phyloP scores from a whole-genome alignment of 352 stramenopile genomes.

The Phytopythium boreale region DNA sequence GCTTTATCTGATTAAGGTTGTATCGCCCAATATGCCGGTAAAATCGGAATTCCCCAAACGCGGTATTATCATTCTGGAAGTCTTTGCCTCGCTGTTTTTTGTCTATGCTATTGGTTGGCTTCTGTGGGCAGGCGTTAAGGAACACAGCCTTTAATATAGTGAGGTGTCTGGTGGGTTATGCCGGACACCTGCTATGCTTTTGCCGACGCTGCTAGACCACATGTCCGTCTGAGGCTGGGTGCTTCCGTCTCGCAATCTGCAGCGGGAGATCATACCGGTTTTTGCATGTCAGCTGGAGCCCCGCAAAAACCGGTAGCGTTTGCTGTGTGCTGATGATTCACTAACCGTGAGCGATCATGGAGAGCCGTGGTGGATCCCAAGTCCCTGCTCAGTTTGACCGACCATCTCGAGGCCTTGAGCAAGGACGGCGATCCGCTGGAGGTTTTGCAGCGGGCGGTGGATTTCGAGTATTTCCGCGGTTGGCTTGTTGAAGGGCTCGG shows the following conservation, averaged over 20 bases:
- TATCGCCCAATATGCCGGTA: conserved; percentile 7
- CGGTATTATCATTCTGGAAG: conserved; percentile 8
- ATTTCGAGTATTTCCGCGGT: conserved; percentile 8
- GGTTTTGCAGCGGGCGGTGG: conserved; percentile 6
- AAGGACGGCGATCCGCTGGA: conserved; percentile 7
- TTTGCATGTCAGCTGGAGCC: conserved; percentile 7
- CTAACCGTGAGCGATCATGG: conserved; percentile 7
- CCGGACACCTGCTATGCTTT: conserved; percentile 7
- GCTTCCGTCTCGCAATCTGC: conserved; percentile 7
- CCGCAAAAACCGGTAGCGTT: conserved; percentile 7
- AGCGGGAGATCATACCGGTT: conserved; percentile 7
- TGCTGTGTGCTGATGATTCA: conserved; percentile 8
- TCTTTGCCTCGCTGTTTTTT: conserved; percentile 8
- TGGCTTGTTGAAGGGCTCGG: conserved; percentile 7
- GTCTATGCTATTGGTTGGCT: conserved; percentile 8
- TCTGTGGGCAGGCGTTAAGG: conserved; percentile 7
- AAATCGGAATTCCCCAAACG: conserved; percentile 8
- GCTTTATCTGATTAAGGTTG: conserved; percentile 8
- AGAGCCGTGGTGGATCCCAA: conserved; percentile 7
- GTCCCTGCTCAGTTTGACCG: conserved; percentile 7
- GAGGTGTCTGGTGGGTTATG: conserved; percentile 7
- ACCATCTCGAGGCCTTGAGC: conserved; percentile 7
- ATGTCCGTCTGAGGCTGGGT: conserved; percentile 7
- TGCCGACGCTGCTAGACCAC: conserved; percentile 7
- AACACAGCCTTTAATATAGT: conserved; percentile 9